Evolutionary conservation across 1,139 yeast genomes (phyloP), one percentile per base, ranked within the genome.

Genomic region (Debaryomyces sp.): DNA sequence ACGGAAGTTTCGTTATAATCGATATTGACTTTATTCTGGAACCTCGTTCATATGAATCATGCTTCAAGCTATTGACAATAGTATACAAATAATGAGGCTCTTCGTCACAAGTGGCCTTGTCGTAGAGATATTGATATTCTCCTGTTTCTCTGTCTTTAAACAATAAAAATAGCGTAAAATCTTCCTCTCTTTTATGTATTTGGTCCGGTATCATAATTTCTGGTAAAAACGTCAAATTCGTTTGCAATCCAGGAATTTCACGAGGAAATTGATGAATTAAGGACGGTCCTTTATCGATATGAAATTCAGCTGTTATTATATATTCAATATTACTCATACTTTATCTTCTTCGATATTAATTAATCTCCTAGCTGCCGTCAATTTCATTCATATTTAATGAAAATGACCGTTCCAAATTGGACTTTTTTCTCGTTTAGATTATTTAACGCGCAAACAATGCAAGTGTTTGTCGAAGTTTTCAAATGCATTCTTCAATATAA

Each of bases 181-280:
- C 89, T 57, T 83, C 86, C 27, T 70, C 70, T 42, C 88, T 63
- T 48, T 77, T 78, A 60, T 84, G 88, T 42, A 81, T 80, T 60
- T 82, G 87, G 51, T 79, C 80, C 0, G 89, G 89, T 38, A 84
- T 66, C 84, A 84, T 81, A 43, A 84, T 69, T 60, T 84, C 88
- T n/a, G 84, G 78, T 36, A 77, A 57, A 47, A 73, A 67, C 32
- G 65, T 60, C 45, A 78, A 61, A 51, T 77, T 74, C 21, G 38
- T 21, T 15, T 57, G 51, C 26, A 67, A 51, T 10, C 84, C 83
- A 2, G 81, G 81, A 13, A 80, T 62, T 21, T 68, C 68, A 30
- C 59, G 48, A 1, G 87, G 87, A 46, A 72, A 68, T 55, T 80
- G 85, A 54, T 77, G 77, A 43, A 73, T 63, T 23, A 82, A 61